Conservation (phyloP, 306 rosid species). For the Cucumis melo region DNA sequence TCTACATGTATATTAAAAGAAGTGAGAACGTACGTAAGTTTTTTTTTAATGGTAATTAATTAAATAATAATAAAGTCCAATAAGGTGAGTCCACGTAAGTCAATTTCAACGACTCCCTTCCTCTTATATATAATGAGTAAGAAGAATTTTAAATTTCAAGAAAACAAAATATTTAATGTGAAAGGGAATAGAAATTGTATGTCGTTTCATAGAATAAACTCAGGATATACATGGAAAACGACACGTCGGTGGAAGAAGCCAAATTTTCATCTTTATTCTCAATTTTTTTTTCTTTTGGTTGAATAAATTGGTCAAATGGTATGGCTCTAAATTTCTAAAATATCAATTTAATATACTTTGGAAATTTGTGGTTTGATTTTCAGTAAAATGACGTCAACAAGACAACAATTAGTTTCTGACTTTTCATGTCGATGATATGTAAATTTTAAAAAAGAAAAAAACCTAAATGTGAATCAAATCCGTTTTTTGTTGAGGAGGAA, state of each 20-base stretch:
- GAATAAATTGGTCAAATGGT: neutral
- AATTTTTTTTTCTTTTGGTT: no score
- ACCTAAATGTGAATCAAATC: no score
- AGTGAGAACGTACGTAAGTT: neutral
- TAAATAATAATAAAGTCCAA: neutral
- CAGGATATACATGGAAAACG: neutral
- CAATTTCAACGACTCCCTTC: neutral
- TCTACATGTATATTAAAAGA: neutral
- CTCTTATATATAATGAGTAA: neutral
- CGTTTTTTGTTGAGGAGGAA: no score
- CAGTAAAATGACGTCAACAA: neutral
- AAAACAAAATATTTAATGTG: neutral
- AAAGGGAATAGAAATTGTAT: neutral
- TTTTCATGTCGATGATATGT: neutral
- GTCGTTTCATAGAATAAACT: neutral
- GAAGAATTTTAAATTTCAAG: neutral
- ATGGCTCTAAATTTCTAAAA: neutral
- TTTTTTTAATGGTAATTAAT: neutral
- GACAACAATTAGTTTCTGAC: neutral
- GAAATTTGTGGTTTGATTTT: neutral
- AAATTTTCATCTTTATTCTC: constrained; percentile 3
- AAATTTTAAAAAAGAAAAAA: no score
- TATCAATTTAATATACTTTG: neutral
- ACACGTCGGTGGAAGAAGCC: constrained; percentile 7
- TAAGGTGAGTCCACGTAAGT: constrained; percentile 2